These are phyloP conservation scores for Saturnispora halmiae DNA, from an alignment of 805 yeast species.

Conservation along the genomic window DNA sequence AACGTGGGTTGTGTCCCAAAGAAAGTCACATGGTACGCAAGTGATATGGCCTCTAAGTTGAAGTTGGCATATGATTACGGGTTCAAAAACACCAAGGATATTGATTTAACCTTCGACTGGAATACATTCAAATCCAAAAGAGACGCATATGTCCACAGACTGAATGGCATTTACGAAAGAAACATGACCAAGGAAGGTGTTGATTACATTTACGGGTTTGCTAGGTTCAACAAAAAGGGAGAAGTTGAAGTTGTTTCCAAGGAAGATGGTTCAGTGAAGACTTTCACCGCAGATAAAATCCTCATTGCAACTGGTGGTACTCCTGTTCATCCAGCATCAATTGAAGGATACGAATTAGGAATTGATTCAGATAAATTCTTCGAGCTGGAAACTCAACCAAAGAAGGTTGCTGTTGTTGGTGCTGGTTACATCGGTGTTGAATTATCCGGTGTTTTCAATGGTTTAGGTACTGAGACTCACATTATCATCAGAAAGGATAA, in stretches of 20 bases:
- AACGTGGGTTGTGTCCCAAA: constrained; percentile 99
- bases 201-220: constrained; percentile 79
- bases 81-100: constrained; percentile 49
- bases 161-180: constrained; percentile 88
- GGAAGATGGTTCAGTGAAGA: constrained; percentile 44
- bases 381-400: constrained; percentile 71
- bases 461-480: constrained; percentile 79
- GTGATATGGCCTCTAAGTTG: constrained; percentile 73
- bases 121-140: constrained; percentile 69
- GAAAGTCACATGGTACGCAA: constrained; percentile 97
- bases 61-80: constrained; percentile 78
- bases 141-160: constrained; percentile 80
- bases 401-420: constrained; percentile 89
- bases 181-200: constrained; percentile 86
- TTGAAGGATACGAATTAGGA: constrained; percentile 79
- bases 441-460: constrained; percentile 88
- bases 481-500: constrained; percentile 86
- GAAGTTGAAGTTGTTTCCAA: constrained; percentile 68
- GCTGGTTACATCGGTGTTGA: constrained; percentile 98
- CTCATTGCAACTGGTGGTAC: constrained; percentile 92
- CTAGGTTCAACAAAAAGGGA: constrained; percentile 60
- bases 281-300: constrained; percentile 71
- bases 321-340: constrained; percentile 57
- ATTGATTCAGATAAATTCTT: constrained; percentile 89
- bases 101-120: constrained; percentile 93